Evolutionary conservation across 2,329 filamentous ascomycete species (phyloP), one percentile per base, ranked within the genome.

Genomic region (Microcera coccophila): DNA sequence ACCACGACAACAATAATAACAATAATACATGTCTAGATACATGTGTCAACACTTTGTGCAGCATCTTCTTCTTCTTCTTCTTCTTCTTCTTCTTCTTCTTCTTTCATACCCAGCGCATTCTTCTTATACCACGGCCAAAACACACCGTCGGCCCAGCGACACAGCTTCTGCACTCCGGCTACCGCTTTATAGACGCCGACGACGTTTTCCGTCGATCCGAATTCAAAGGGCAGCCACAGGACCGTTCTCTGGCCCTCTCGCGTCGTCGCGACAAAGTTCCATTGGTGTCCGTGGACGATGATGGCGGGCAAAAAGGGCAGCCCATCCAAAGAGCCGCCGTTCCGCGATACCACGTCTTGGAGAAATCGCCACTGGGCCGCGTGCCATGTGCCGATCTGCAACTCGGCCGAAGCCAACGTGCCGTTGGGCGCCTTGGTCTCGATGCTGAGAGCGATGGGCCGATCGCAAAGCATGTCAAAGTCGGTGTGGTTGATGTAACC

Each of bases 181-280:
- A 39, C 18, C 17, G 17, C 26, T 33, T 39, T 39, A 26, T 39
- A 44, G 15, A 44, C 41, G 31, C 33, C 42, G 7, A 45, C 16
- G 12, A 38, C 10, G 22, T 35, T 28, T 12, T 7, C 11, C 11
- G 42, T 33, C 18, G 38, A 45, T 15, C 42, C 42, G n/a, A 45
- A 41, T 10, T 15, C 8, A 12, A 33, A 12, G 11, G 32, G 5
- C 20, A 45, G 38, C 42, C 42, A 45, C 24, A 45, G 11, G 8
- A 45, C 34, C 33, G 42, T 41, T 20, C 38, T 41, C 8, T 22
- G 38, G 15, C 38, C 42, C 19, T 45, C 38, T 21, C 42, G 32
- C 34, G 42, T 45, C n/a, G 42, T 45, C n/a, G 38, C 42, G 17
- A 34, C 42, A 38, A 45, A 41, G 36, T 36, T 44, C 41, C 41